Evolutionary conservation across 768 basidiomycete genomes (phyloP).

Genomic region (Russula earlei): DNA sequence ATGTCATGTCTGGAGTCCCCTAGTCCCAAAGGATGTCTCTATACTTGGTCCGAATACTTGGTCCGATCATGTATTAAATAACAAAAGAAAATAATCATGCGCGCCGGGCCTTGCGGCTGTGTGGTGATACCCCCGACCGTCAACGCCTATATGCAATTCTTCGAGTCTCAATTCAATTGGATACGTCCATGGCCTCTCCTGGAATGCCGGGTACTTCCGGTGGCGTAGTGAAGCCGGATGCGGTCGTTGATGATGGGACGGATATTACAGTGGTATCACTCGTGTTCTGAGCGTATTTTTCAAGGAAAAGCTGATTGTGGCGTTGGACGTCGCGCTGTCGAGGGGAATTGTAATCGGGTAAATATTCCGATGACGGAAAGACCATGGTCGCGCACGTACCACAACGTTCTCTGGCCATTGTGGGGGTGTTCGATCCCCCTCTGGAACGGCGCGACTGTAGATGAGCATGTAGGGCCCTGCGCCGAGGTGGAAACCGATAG

Average conservation of each 20-base stretch:
- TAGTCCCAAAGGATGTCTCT: not conserved
- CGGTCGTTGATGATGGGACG: conserved; percentile 15
- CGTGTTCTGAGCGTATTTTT: not conserved
- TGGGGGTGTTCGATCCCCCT: conserved; percentile 19
- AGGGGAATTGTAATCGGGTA: not conserved
- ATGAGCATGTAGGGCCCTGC: conserved; percentile 76
- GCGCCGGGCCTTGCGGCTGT: too few relatives aligned
- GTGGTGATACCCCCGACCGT: too few relatives aligned
- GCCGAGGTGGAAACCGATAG: conserved; percentile 60
- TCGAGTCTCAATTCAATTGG: conserved; percentile 7
- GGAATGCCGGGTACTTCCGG: conserved; percentile 12
- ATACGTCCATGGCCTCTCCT: conserved; percentile 17
- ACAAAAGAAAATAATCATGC: conserved; percentile 12
- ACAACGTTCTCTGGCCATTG: conserved; percentile 28
- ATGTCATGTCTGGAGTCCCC: not conserved
- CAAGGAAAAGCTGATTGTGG: conserved; percentile 31
- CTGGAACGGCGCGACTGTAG: conserved; percentile 39
- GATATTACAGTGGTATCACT: not conserved
- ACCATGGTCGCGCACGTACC: conserved; percentile 16
- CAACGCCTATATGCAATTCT: not conserved
- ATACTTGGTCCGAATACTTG: not conserved
- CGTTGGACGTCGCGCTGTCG: conserved; percentile 29
- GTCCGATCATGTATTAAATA: not conserved
- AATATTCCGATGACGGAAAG: not conserved
- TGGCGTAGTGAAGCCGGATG: conserved; percentile 16